Base-by-base conservation (phyloP, 805 yeast species). In the Metschnikowia henanensis region DNA sequence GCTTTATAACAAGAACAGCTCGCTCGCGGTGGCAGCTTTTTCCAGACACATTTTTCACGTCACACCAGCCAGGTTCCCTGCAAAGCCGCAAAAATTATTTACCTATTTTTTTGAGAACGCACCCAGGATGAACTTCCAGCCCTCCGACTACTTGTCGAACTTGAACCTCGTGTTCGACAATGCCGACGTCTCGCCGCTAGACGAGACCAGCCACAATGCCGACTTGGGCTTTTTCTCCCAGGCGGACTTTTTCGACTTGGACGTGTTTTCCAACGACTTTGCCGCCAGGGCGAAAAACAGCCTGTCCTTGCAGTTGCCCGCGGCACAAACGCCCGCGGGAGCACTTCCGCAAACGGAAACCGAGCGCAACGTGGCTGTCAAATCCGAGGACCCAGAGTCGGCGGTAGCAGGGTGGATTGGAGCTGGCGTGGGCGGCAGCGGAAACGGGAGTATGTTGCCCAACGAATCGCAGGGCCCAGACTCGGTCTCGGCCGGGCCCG, bases 161-260 rank as follows among this genome's bases (percentile, higher is more conserved):
- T 58, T 70, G 53, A 68, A 70, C 55, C 62, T 71, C 30, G 74
- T 66, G 45, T 63, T 70, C 45, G 65, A 64, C 45, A 52, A 43
- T 32, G 31, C 46, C 23, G 61, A 38, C 37, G 49, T 50, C 30
- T 52, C 61, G 31, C 63, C 62, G 20, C 45, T 37, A 26, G 52
- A 53, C 34, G 55, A 46, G 30, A 38, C 30, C 35, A 40, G 30
- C 46, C 47, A 43, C 51, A 42, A 43, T 18, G 57, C 53, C 32
- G 73, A 68, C 50, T 66, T 71, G 59, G 73, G 68, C 40, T 55
- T 69, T 30, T 71, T 69, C 47, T 55, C 68, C 26, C 68, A 68
- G 39, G 46, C 64, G n/a, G 73, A 69, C 33, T 69, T 69, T 43
- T 66, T 64, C 41, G 67, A 66, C 50, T 65, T 68, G 53, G 73